Base-by-base conservation (phyloP, 768 basidiomycete species). In the Imleria badia region DNA sequence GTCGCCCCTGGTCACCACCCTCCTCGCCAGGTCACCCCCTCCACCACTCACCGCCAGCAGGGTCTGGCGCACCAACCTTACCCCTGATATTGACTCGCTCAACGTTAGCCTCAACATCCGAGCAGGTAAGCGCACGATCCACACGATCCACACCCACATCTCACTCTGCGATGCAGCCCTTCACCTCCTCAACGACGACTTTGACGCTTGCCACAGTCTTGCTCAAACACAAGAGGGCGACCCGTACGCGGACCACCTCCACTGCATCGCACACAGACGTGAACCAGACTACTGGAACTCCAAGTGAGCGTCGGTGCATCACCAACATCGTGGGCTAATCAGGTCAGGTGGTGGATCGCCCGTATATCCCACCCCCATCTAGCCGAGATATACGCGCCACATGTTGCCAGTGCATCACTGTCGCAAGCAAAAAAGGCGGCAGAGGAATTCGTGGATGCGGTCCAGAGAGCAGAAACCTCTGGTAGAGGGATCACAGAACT, bases 241-340 rank as follows among this genome's bases (percentile, higher is more conserved):
- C 34, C 54, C 55, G 6, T 66, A 66, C 45, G 31, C 58, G 34
- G 60, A 66, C 33, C 64, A 66, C 42, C 35, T 63, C 33, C 56
- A 68, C 30, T 54, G 58, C 22, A 63, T 66, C 31, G 57, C 55
- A 23, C 63, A 67, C 41, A 59, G 60, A 45, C 57, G 66, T 19
- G 66, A 66, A 39, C 64, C 66, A 20, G 60, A 68, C 29, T 63
- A 66, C 26, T n/a, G 26, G 40, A 55, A 53, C 23, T 51, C 53
- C 48, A 60, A 45, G 57, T 60, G 19, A 45, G 65, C 7, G 6
- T 38, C 10, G 23, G 26, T 13, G 20, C 20, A 35, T 34, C 15
- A 29, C 20, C 14, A 19, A 15, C 9, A 22, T 29, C 15, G 13
- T 3, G 14, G 8, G 22, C 47, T 45, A 14, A 59, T 31, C 33